A percentile compares a stretch with the other conserved stretches of the same genome.
These are phyloP conservation scores for Tarenaya hassleriana DNA, from an alignment of 345 rosid species.

Conservation along the genomic window DNA sequence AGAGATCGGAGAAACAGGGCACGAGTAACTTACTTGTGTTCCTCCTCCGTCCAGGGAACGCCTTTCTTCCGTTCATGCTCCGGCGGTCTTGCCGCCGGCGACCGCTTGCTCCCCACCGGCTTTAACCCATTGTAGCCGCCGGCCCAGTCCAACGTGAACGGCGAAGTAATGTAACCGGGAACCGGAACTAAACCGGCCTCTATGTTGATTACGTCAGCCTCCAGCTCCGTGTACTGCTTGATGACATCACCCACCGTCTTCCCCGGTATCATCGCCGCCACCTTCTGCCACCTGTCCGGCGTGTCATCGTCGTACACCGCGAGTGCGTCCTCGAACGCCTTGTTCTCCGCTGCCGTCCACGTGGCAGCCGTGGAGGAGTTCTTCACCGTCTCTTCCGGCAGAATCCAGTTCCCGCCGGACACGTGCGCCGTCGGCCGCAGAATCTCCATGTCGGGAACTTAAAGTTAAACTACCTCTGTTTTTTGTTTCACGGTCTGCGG, in stretches of 20 bases:
- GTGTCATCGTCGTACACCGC: conserved; percentile 74
- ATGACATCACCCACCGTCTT: conserved; percentile 81
- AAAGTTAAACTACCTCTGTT: conserved; percentile 8
- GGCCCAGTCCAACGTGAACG: conserved; percentile 70
- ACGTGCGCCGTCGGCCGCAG: conserved; percentile 47
- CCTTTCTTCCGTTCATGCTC: conserved; percentile 97
- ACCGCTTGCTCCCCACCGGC: conserved; percentile 45
- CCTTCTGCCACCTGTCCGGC: conserved; percentile 75
- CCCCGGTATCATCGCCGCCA: conserved; percentile 81
- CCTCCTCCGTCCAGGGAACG: conserved; percentile 99
- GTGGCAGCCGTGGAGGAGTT: conserved; percentile 29
- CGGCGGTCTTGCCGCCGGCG: conserved; percentile 40
- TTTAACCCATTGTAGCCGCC: conserved; percentile 19
- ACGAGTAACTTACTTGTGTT: conserved; percentile 75
- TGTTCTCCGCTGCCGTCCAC: conserved; percentile 86
- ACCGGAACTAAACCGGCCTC: conserved; percentile 80
- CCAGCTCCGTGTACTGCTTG: conserved; percentile 68
- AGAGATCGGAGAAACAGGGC: too few species aligned
- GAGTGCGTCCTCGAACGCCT: conserved; percentile 77
- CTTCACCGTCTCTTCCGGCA: conserved; percentile 39
- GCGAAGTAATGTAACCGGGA: conserved; percentile 52
- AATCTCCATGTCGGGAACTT: conserved; percentile 46
- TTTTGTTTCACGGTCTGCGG: neutral
- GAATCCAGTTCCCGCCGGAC: conserved; percentile 47
- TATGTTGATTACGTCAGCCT: conserved; percentile 70